Conservation (phyloP, 1,284 basidiomycete genomes). For the Pulveroboletus sp. region DNA sequence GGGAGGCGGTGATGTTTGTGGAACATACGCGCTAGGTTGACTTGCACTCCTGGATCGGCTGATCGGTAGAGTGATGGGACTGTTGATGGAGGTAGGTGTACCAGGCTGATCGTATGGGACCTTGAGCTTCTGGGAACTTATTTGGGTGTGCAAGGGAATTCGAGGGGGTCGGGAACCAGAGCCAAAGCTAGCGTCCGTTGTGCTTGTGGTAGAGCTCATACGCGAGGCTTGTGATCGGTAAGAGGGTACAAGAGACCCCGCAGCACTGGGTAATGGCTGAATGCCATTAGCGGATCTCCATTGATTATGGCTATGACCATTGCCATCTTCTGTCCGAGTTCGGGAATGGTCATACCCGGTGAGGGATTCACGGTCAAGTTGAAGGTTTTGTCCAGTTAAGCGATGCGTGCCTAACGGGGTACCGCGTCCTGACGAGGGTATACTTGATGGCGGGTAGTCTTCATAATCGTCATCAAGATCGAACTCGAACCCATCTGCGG, state of each 20-base stretch:
- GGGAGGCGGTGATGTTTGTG: slow-evolving; percentile 57
- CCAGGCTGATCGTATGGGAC: slow-evolving; percentile 49
- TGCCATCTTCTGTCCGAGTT: slow-evolving; percentile 74
- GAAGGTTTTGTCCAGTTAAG: slow-evolving; percentile 58
- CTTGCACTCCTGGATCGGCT: slow-evolving; percentile 72
- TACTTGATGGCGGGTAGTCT: slow-evolving; percentile 61
- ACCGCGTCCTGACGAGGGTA: slow-evolving; percentile 62
- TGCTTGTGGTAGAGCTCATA: slow-evolving; percentile 44
- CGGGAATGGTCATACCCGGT: slow-evolving; percentile 55
- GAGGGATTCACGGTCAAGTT: slow-evolving; percentile 53
- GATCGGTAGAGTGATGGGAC: slow-evolving; percentile 37
- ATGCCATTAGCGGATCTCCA: slow-evolving; percentile 53
- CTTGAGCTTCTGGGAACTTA: slow-evolving; percentile 65
- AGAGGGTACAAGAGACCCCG: slow-evolving; percentile 11
- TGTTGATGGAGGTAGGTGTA: slow-evolving; percentile 29
- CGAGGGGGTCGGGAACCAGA: slow-evolving; percentile 43
- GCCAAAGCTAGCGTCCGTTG: slow-evolving; percentile 57
- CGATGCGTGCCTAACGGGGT: slow-evolving; percentile 63
- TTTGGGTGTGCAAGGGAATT: slow-evolving; percentile 65
- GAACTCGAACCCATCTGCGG: slow-evolving; percentile 64
- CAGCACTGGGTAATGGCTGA: slow-evolving; percentile 31
- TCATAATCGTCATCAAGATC: slow-evolving; percentile 73
- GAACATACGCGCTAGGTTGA: slow-evolving; percentile 69
- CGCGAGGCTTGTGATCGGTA: slow-evolving; percentile 52
- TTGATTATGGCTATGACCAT: slow-evolving; percentile 62